These are phyloP conservation scores for Aspergillus amoenus DNA, from an alignment of 2,329 filamentous ascomycete genomes.

Conservation along the genomic window DNA sequence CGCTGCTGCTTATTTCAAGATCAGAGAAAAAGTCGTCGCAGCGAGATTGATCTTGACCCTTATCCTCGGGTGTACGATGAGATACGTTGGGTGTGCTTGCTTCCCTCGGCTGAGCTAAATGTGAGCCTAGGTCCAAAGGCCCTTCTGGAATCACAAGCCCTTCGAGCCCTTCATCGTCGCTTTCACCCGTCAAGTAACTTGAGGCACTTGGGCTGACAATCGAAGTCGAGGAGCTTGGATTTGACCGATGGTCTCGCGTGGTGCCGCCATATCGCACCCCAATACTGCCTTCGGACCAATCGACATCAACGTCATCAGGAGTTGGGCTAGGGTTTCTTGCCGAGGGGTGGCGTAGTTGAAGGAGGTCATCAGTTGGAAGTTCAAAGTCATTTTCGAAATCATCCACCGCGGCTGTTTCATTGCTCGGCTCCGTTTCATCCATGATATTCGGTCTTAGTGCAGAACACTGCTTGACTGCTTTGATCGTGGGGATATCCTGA, in stretches of 20 bases:
- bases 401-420: conserved; percentile 51
- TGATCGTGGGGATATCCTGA: conserved; percentile 66
- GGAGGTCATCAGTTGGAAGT: conserved; percentile 64
- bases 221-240: conserved; percentile 81
- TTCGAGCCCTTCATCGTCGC: conserved; percentile 88
- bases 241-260: conserved; percentile 72
- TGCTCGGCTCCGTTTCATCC: conserved; percentile 54
- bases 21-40: conserved; percentile 80
- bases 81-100: conserved; percentile 38
- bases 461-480: conserved; percentile 59
- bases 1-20: conserved; percentile 81
- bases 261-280: conserved; percentile 89
- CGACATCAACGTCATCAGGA: conserved; percentile 72
- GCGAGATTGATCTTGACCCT: conserved; percentile 26
- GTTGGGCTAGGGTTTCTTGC: conserved; percentile 62
- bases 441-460: conserved; percentile 52
- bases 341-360: conserved; percentile 64
- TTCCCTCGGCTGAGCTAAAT: conserved; percentile 69
- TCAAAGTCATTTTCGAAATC: conserved; percentile 74
- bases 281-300: conserved; percentile 91
- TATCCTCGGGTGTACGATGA: conserved; percentile 25
- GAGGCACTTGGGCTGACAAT: conserved; percentile 89
- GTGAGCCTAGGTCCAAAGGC: conserved; percentile 77
- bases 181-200: conserved; percentile 87
- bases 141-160: conserved; percentile 84